Base-by-base conservation (phyloP, 441 rosid species). In the Corymbia calophylla region DNA sequence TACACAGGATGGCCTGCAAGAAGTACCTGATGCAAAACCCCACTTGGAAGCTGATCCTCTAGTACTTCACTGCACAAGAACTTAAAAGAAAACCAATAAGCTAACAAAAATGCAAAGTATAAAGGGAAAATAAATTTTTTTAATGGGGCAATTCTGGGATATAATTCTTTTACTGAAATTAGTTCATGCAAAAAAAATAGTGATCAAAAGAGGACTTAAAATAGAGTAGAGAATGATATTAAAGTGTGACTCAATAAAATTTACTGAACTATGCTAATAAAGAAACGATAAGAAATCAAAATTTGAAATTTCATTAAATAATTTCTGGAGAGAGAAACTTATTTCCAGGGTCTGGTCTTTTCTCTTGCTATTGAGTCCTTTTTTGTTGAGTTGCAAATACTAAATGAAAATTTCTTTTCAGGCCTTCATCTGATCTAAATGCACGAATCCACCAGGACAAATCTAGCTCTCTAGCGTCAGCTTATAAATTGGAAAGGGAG, bases 21-120 rank as follows among this genome's bases (percentile, higher is more conserved):
- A 88, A 88, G 55, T 91, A 97, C 99, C 97, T 97, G 98, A 94
- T 96, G 96, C 88, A 95, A 88, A 21, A 97, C 96, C 90, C 95
- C 89, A 44, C 86, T 70, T 8, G 99, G 99, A 86, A 97, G 95
- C 73, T 91, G 94, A 90, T 94, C 93, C 92, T 93, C 94, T 90
- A 97, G 92, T 35, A 97, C 98, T 93, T 97, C 96, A 92, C 98
- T 97, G 93, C 93, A 92, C 55, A 88, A 89, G 47, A 80, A 88
- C 84, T 77, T 44, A 86, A 53, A 90, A 73, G 53, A 55, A 82
- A 86, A 88, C 84, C 49, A 58, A 58, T 62, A 49, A 55, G 70
- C 77, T 11, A 47, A 58, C 66, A 54, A 88, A 81, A 39, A 88
- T 17, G 89, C 10, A 25, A 25, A 21, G 66, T 55, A 53, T 35